Evolutionary conservation across 306 rosid species (phyloP).

Genomic region (Parietaria judaica): DNA sequence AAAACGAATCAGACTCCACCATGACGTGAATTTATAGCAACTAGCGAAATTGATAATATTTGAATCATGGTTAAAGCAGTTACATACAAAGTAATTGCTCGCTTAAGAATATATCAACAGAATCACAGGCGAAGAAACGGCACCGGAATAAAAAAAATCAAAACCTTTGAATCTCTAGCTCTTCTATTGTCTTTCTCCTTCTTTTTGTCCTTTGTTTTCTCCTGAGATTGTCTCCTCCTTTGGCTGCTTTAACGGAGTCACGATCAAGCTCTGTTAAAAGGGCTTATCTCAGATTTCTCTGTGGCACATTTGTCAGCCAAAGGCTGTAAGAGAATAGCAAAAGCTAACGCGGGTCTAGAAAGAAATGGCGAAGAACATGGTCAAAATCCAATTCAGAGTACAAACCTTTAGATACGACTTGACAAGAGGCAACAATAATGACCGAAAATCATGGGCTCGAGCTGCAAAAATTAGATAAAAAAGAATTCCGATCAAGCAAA

Average conservation of each 20-base stretch:
- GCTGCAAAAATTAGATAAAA: too few relatives aligned
- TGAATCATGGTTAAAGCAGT: constrained; percentile 12
- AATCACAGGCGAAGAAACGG: constrained; percentile 22
- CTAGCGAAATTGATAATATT: constrained; percentile 7
- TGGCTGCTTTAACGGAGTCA: constrained; percentile 66
- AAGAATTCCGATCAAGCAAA: too few relatives aligned
- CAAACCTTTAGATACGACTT: constrained; percentile 82
- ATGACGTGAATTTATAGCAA: constrained; percentile 14
- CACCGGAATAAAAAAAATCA: constrained; percentile 23
- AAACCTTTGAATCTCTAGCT: constrained; percentile 78
- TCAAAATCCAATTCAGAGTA: constrained; percentile 24
- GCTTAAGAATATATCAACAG: neutral
- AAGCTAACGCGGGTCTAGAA: constrained; percentile 1
- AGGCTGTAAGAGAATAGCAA: constrained; percentile 39
- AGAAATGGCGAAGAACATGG: constrained; percentile 12
- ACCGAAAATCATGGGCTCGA: constrained; percentile 72
- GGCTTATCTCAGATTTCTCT: constrained; percentile 94
- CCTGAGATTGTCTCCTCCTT: constrained; percentile 65
- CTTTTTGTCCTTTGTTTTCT: constrained; percentile 84
- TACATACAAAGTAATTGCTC: constrained; percentile 23
- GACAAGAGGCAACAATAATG: constrained; percentile 75
- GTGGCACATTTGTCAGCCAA: constrained; percentile 94
- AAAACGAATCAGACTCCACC: neutral
- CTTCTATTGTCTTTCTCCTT: constrained; percentile 70
- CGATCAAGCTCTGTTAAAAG: constrained; percentile 93